Evolutionary conservation across 1,284 basidiomycete species (phyloP).

Genomic region (Volvariella volvacea): DNA sequence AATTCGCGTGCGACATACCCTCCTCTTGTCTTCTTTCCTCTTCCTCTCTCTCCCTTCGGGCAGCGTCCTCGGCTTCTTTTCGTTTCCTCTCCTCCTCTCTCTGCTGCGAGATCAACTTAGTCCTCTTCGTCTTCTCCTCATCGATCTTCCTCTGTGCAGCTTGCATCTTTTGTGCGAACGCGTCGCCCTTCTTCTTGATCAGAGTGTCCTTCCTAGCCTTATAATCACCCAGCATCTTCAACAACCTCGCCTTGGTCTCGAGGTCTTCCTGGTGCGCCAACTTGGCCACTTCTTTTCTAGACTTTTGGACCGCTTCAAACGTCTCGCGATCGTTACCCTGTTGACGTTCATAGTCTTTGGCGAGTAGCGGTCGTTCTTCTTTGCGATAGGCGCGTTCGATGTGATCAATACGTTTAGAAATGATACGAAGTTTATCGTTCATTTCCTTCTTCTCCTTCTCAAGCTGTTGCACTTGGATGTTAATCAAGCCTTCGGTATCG

Average conservation of each 20-base stretch:
- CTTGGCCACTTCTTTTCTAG: conserved; percentile 56
- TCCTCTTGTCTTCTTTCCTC: conserved; percentile 45
- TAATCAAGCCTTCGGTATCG: conserved; percentile 86
- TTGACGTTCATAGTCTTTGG: conserved; percentile 85
- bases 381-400: conserved; percentile 94
- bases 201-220: conserved; percentile 52
- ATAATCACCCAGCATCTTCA: conserved; percentile 77
- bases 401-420: conserved; percentile 91
- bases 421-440: conserved; percentile 77
- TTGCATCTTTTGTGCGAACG: conserved; percentile 60
- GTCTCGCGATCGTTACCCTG: conserved; percentile 70
- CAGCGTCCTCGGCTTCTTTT: conserved; percentile 42
- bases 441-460: conserved; percentile 97
- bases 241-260: conserved; percentile 73
- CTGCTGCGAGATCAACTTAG: conserved; percentile 44
- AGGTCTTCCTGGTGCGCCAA: conserved; percentile 66
- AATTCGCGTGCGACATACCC: conserved; percentile 31
- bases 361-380: conserved; percentile 85
- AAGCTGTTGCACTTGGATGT: conserved; percentile 88
- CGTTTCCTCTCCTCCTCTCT: conserved; percentile 52
- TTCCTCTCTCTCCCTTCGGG: conserved; percentile 39
- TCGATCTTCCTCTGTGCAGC: conserved; percentile 70
- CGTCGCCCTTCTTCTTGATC: conserved; percentile 60
- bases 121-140: conserved; percentile 80
- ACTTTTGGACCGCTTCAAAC: conserved; percentile 61